Conservation (phyloP, 78 protist genomes). For the Dictyostelium discoideum region DNA sequence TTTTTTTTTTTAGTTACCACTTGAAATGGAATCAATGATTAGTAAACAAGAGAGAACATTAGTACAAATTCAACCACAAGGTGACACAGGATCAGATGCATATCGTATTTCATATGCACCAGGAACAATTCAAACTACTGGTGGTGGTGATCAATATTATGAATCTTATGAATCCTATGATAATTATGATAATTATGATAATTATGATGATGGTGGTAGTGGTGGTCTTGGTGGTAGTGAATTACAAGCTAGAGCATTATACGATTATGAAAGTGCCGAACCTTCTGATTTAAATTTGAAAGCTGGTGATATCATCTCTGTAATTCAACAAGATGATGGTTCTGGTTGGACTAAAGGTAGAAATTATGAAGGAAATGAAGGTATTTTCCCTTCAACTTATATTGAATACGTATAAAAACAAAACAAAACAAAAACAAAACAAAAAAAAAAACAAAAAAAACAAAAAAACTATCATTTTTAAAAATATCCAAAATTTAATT, state of each 20-base stretch:
- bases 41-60: slow-evolving; percentile 78
- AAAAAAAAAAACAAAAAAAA: not conserved
- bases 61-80: slow-evolving; percentile 80
- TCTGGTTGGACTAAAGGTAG: slow-evolving; percentile 78
- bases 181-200: not conserved
- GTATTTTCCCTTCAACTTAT: slow-evolving; percentile 51
- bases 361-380: slow-evolving; percentile 51
- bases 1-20: slow-evolving; percentile 32
- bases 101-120: slow-evolving; percentile 77
- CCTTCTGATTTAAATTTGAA: slow-evolving; percentile 47
- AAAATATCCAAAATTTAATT: not conserved
- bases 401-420: slow-evolving; percentile 14
- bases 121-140: slow-evolving; percentile 20
- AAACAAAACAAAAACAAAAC: too few relatives aligned
- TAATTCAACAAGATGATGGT: slow-evolving; percentile 79
- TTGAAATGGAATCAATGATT: slow-evolving; percentile 55
- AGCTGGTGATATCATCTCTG: slow-evolving; percentile 67
- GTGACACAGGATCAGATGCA: slow-evolving; percentile 24
- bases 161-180: slow-evolving; percentile 70
- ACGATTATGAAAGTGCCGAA: slow-evolving; percentile 64
- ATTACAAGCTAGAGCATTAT: slow-evolving; percentile 77
- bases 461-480: too few relatives aligned
- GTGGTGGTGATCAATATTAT: slow-evolving; percentile 27
- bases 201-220: slow-evolving; percentile 4
- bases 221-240: slow-evolving; percentile 5